phyloP scores from a whole-genome alignment of 2,329 filamentous ascomycete genomes.

The Fusarium sp. region DNA sequence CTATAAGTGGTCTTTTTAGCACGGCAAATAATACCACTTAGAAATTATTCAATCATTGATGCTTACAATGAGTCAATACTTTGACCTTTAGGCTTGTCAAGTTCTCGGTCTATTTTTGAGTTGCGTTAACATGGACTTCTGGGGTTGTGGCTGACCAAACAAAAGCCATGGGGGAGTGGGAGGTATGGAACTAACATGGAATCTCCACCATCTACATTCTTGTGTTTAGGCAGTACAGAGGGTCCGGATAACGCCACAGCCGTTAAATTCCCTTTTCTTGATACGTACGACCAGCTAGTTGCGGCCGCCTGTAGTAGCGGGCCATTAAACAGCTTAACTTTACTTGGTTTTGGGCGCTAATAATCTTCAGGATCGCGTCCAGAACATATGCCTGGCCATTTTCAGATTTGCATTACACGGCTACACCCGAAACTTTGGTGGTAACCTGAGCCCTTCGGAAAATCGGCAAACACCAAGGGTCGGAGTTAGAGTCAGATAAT shows the following conservation, averaged over 20 bases:
- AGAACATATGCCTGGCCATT: not conserved
- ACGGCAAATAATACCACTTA: too few relatives aligned
- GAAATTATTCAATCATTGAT: too few relatives aligned
- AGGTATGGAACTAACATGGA: not conserved
- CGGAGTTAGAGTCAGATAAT: not conserved
- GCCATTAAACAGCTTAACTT: not conserved
- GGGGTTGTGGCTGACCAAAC: not conserved
- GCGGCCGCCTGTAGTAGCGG: not conserved
- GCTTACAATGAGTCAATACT: too few relatives aligned
- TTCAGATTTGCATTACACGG: not conserved
- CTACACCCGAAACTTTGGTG: not conserved
- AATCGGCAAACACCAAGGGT: not conserved
- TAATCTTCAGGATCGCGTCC: not conserved
- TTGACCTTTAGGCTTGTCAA: not conserved
- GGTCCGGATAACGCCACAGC: not conserved
- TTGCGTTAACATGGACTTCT: not conserved
- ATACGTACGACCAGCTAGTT: not conserved
- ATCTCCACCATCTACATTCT: not conserved
- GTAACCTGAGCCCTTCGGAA: not conserved
- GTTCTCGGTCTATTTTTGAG: not conserved
- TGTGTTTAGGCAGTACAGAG: not conserved
- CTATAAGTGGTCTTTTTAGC: too few relatives aligned
- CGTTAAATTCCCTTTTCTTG: not conserved
- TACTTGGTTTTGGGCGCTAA: not conserved
- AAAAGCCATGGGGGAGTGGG: not conserved